These are phyloP conservation scores for Coemansia sp. DNA, from an alignment of 192 early-diverging fungal genomes.

Conservation along the genomic window DNA sequence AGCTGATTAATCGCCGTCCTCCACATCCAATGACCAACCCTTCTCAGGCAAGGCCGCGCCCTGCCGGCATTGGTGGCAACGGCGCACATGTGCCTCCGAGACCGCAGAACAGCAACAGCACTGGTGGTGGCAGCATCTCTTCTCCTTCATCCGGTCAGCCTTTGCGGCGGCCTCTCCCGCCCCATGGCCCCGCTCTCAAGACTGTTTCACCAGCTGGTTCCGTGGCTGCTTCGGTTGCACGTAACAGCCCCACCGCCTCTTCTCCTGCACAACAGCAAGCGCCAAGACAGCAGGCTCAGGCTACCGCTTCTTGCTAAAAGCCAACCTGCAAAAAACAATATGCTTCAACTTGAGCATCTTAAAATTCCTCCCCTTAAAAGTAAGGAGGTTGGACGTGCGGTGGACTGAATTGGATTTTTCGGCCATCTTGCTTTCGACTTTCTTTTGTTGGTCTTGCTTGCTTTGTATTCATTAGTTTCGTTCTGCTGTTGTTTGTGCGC, in stretches of 20 bases:
- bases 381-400: no score
- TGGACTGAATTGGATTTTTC: no score
- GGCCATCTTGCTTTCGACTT: no score
- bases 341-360: no score
- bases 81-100: neutral
- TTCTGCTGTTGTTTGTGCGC: no score
- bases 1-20: slow-evolving; percentile 6
- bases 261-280: slow-evolving; percentile 1
- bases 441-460: no score
- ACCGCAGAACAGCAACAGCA: slow-evolving; percentile 2
- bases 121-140: neutral
- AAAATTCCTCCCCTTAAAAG: no score
- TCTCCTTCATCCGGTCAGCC: neutral
- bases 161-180: slow-evolving; percentile 5
- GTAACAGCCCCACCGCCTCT: neutral
- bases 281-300: slow-evolving; percentile 1
- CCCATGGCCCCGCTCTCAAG: neutral
- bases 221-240: neutral
- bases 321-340: neutral
- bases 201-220: neutral
- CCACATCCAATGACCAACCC: neutral
- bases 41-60: neutral
- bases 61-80: neutral
- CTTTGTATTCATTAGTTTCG: no score
- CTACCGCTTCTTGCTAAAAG: slow-evolving; percentile 5